phyloP scores from a whole-genome alignment of 2,329 filamentous ascomycete genomes.

The Arthrobotrys conoides region DNA sequence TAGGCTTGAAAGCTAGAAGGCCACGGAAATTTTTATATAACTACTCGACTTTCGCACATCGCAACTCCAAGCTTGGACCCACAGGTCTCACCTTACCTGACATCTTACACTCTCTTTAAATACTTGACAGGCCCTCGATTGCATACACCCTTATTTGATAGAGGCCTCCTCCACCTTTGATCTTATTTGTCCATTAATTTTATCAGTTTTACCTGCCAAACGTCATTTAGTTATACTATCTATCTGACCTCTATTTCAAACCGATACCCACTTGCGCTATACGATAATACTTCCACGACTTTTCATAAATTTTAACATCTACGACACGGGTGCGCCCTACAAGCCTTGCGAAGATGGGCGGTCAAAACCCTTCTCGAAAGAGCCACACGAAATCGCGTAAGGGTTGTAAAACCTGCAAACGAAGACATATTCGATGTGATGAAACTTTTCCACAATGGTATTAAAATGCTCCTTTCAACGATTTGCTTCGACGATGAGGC shows the following conservation, averaged over 20 bases:
- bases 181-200: slow-evolving; percentile 29
- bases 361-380: slow-evolving; percentile 68
- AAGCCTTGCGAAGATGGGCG: slow-evolving; percentile 42
- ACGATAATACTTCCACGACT: not conserved
- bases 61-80: slow-evolving; percentile 61
- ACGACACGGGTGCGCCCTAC: not conserved
- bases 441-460: slow-evolving; percentile 98
- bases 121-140: slow-evolving; percentile 51
- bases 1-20: slow-evolving; percentile 43
- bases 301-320: slow-evolving; percentile 16
- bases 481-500: slow-evolving; percentile 44
- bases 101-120: slow-evolving; percentile 59
- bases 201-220: slow-evolving; percentile 5
- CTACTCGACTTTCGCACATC: slow-evolving; percentile 60
- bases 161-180: slow-evolving; percentile 32
- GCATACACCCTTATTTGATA: slow-evolving; percentile 34
- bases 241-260: not conserved
- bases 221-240: slow-evolving; percentile 13
- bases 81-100: slow-evolving; percentile 60
- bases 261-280: slow-evolving; percentile 8
- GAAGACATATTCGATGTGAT: slow-evolving; percentile 96
- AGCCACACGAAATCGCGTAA: slow-evolving; percentile 99
- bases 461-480: slow-evolving; percentile 64
- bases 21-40: slow-evolving; percentile 61
- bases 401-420: slow-evolving; percentile 98